phyloP scores from a whole-genome alignment of 305 asterid genomes.

The Solanum hybrid region DNA sequence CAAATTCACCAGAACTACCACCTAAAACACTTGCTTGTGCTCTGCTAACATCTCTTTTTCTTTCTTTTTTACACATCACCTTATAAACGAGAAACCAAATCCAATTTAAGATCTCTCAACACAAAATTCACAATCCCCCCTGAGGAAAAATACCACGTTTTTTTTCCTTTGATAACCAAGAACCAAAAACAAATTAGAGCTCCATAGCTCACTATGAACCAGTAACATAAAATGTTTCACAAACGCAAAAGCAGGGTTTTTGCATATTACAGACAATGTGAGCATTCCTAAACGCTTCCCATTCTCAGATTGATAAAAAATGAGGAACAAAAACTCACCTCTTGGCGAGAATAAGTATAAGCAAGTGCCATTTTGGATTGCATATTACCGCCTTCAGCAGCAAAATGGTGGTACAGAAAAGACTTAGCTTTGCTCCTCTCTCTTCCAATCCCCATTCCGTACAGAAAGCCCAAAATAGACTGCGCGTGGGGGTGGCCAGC shows the following conservation, averaged over 20 bases:
- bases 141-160: background rate
- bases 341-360: conserved; percentile 52
- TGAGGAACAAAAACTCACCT: conserved; percentile 23
- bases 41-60: background rate
- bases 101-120: background rate
- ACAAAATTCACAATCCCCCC: background rate
- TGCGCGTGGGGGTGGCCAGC: conserved; percentile 72
- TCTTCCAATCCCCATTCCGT: conserved; percentile 69
- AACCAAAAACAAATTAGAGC: background rate
- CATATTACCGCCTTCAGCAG: conserved; percentile 83
- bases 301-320: background rate
- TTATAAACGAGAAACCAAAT: background rate
- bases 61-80: background rate
- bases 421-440: conserved; percentile 66
- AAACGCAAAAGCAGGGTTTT: background rate
- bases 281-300: background rate
- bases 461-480: conserved; percentile 67
- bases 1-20: background rate
- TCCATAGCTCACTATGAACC: background rate
- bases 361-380: conserved; percentile 77
- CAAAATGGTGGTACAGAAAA: conserved; percentile 63
- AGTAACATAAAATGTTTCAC: background rate
- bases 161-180: background rate
- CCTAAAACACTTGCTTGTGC: background rate
- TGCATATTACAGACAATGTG: background rate